phyloP scores from a whole-genome alignment of 2,329 filamentous ascomycete species.

The Aspergillus ruber region DNA sequence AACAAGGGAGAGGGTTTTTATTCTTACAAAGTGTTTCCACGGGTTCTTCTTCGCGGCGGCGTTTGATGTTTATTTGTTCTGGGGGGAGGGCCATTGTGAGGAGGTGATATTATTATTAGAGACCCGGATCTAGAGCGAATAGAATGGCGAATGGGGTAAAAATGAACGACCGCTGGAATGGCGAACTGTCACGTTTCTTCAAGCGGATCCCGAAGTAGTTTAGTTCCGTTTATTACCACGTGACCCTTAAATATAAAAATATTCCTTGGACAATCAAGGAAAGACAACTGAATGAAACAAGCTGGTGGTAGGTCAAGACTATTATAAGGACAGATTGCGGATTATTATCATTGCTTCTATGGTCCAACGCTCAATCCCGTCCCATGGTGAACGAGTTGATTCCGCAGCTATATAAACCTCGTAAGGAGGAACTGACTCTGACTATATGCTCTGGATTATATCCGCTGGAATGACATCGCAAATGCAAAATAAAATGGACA shows the following conservation, averaged over 20 bases:
- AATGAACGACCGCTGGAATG: not conserved
- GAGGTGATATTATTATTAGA: not conserved
- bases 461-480: slow-evolving; percentile 20
- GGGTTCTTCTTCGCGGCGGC: slow-evolving; percentile 51
- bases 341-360: slow-evolving; percentile 1
- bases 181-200: not conserved
- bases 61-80: slow-evolving; percentile 50
- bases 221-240: not conserved
- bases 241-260: not conserved
- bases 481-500: slow-evolving; percentile 15
- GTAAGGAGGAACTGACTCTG: slow-evolving; percentile 7
- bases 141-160: not conserved
- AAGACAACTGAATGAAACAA: not conserved
- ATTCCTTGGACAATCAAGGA: not conserved
- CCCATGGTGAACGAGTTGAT: slow-evolving; percentile 9
- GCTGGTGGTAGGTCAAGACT: too few species aligned
- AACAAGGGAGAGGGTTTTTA: slow-evolving; percentile 4
- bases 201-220: not conserved
- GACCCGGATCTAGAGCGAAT: not conserved
- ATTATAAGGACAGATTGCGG: not conserved
- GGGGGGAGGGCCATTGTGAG: slow-evolving; percentile 40
- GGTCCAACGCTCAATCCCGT: slow-evolving; percentile 5
- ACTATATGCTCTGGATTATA: slow-evolving; percentile 15
- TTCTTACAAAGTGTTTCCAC: slow-evolving; percentile 48
- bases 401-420: slow-evolving; percentile 10